Evolutionary conservation across 805 yeast genomes (phyloP).

Genomic region (Isabelozyma rhagii): DNA sequence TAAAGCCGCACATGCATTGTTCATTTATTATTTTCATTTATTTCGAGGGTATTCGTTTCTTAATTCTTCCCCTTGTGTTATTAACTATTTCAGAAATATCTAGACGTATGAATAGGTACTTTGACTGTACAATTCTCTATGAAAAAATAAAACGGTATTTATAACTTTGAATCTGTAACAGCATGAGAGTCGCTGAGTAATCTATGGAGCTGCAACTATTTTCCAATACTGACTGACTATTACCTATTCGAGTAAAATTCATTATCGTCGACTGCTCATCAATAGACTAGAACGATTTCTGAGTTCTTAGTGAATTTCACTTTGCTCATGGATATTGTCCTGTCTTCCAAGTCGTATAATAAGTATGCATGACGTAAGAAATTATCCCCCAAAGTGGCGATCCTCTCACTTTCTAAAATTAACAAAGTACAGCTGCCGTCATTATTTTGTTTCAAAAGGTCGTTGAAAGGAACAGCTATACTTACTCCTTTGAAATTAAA

Average conservation of each 20-base stretch:
- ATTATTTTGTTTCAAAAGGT: background rate
- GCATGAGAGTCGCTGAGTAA: no score
- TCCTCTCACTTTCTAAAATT: conserved; percentile 7
- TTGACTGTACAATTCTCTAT: background rate
- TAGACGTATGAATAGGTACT: background rate
- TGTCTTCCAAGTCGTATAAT: conserved; percentile 11
- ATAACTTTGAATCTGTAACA: no score
- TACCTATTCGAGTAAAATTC: no score
- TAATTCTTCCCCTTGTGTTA: background rate
- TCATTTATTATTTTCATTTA: background rate
- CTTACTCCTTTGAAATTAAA: conserved; percentile 4
- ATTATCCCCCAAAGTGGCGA: conserved; percentile 8
- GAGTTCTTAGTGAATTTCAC: conserved; percentile 18
- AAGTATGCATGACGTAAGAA: conserved; percentile 15
- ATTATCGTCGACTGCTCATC: background rate
- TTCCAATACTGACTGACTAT: no score
- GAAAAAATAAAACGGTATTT: no score
- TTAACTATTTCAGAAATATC: background rate
- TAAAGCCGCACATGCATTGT: background rate
- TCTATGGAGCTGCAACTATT: no score
- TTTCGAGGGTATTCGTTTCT: background rate
- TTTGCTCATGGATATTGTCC: conserved; percentile 11
- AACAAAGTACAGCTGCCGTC: conserved; percentile 13
- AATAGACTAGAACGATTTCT: conserved; percentile 38
- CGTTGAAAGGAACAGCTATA: conserved; percentile 5